Conservation (phyloP, 2,329 filamentous ascomycete genomes). For the Colletotrichum sojae region DNA sequence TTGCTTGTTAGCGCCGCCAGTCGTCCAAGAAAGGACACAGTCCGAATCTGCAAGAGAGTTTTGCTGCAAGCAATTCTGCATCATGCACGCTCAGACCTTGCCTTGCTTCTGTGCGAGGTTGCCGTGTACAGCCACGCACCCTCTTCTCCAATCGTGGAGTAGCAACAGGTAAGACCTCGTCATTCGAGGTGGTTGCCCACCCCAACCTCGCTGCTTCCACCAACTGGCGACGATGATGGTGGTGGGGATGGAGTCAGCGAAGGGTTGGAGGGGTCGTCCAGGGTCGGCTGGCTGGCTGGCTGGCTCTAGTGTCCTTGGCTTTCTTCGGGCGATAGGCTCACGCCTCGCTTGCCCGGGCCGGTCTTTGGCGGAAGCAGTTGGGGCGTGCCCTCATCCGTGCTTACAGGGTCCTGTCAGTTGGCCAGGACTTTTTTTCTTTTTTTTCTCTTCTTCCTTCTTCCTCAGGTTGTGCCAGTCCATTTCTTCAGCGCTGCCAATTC, state of each 20-base stretch:
- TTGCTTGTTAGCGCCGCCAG: conserved; percentile 11
- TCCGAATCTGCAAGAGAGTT: conserved; percentile 2
- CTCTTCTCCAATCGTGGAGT: conserved; percentile 4
- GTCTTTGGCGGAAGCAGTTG: not conserved
- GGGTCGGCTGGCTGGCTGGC: conserved; percentile 4
- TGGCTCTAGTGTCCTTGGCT: conserved; percentile 5
- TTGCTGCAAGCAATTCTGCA: conserved; percentile 41
- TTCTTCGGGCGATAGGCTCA: conserved; percentile 23
- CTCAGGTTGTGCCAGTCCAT: not conserved
- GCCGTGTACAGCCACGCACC: conserved; percentile 30
- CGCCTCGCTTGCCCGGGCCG: conserved; percentile 11
- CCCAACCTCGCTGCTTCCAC: conserved; percentile 27
- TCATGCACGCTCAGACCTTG: conserved; percentile 40
- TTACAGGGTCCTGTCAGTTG: conserved; percentile 32
- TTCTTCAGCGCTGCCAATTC: conserved; percentile 37
- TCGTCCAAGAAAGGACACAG: conserved; percentile 1
- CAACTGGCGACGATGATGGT: conserved; percentile 6
- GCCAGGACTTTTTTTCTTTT: not conserved
- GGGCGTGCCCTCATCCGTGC: conserved; percentile 36
- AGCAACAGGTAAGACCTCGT: conserved; percentile 16
- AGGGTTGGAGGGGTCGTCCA: conserved; percentile 3
- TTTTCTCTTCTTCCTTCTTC: no score
- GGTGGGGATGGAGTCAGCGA: conserved; percentile 11
- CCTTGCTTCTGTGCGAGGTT: conserved; percentile 33
- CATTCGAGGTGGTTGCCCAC: conserved; percentile 19